These are phyloP conservation scores for Stevia rebaudiana DNA, from an alignment of 140 eudicot species.

Conservation along the genomic window DNA sequence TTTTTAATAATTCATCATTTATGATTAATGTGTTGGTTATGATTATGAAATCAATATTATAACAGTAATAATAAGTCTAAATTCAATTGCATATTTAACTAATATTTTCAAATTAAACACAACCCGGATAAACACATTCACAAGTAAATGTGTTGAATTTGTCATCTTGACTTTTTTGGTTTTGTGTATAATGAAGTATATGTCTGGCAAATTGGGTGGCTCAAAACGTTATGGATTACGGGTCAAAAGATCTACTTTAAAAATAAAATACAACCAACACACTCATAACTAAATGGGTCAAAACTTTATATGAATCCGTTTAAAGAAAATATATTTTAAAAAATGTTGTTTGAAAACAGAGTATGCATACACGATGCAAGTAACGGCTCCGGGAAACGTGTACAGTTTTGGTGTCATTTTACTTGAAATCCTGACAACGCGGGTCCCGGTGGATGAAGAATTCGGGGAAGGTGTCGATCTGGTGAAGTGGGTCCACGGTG, in stretches of 20 bases:
- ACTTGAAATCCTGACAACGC: conserved; percentile 85
- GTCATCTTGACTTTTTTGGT: not conserved
- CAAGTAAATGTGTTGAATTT: not conserved
- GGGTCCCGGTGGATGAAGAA: conserved; percentile 81
- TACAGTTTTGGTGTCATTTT: conserved; percentile 94
- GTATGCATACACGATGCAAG: conserved; percentile 99
- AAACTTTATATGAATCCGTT: not conserved
- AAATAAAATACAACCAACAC: not conserved
- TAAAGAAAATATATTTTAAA: not conserved
- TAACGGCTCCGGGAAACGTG: conserved; percentile 99
- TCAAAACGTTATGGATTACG: not conserved
- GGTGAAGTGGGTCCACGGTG: conserved; percentile 98
- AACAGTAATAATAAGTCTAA: not conserved
- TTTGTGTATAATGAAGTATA: not conserved
- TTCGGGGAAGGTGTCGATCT: conserved; percentile 93
- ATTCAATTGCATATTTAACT: no score
- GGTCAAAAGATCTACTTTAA: not conserved
- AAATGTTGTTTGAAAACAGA: conserved; percentile 41
- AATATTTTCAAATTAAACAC: not conserved
- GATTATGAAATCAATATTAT: not conserved
- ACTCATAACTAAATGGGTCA: conserved; percentile 3
- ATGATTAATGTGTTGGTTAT: not conserved
- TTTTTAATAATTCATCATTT: not conserved
- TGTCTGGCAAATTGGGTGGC: not conserved
- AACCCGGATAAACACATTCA: not conserved